phyloP scores from a whole-genome alignment of 805 yeast species.

The Schwanniomyces sp. region DNA sequence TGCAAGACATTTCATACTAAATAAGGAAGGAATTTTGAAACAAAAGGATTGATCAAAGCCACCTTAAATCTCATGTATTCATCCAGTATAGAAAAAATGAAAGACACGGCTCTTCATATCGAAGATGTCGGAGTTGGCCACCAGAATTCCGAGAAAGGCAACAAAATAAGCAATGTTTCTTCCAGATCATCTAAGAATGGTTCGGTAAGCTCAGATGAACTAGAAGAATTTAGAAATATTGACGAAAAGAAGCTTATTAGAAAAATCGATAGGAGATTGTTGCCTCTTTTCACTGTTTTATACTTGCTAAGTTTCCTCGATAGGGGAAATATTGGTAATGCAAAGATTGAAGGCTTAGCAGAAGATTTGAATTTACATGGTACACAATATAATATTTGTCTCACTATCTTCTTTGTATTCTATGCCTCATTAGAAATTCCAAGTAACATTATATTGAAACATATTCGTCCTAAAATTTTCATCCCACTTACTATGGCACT shows the following conservation, averaged over 20 bases:
- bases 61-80: too few species aligned
- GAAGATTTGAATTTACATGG: conserved; percentile 54
- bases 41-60: too few species aligned
- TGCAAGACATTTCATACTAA: too few species aligned
- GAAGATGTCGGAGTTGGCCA: neutral
- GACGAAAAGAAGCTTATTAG: conserved; percentile 53
- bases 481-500: conserved; percentile 56
- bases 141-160: neutral
- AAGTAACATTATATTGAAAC: conserved; percentile 62
- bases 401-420: conserved; percentile 50
- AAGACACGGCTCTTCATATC: neutral
- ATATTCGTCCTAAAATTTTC: conserved; percentile 61
- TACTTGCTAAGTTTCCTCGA: conserved; percentile 64
- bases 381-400: conserved; percentile 58
- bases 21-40: too few species aligned
- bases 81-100: neutral
- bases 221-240: neutral
- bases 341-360: conserved; percentile 56
- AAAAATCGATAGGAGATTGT: conserved; percentile 55
- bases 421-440: conserved; percentile 63
- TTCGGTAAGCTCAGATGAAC: neutral
- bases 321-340: conserved; percentile 57
- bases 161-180: neutral
- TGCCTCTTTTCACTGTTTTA: conserved; percentile 54
- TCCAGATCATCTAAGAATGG: neutral